Evolutionary conservation across 192 early-diverging fungal species (phyloP).

Genomic region (Coemansia sp.): DNA sequence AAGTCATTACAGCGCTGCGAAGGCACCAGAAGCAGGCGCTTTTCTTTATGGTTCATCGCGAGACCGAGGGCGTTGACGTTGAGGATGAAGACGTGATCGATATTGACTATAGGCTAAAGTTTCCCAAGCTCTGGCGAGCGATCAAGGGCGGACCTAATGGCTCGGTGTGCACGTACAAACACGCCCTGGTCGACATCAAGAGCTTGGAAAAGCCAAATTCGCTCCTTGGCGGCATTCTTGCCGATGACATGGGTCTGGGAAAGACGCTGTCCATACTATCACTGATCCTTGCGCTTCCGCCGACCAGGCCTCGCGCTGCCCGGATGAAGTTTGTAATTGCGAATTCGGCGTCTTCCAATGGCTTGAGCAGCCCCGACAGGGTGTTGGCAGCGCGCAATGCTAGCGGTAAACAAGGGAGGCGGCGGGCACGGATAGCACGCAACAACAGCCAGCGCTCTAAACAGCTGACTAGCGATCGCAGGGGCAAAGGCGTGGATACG

Average conservation of each 20-base stretch:
- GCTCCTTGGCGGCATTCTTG: conserved; percentile 43
- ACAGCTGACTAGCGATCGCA: not conserved
- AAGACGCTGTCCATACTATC: conserved; percentile 47
- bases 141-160: not conserved
- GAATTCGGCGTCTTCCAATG: not conserved
- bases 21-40: conserved; percentile 84
- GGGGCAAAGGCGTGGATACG: not conserved
- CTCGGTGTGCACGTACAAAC: conserved; percentile 14
- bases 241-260: conserved; percentile 54
- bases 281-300: conserved; percentile 21
- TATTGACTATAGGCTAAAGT: not conserved
- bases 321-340: conserved; percentile 39
- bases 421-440: conserved; percentile 10
- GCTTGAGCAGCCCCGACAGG: not conserved
- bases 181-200: conserved; percentile 32
- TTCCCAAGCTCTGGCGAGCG: conserved; percentile 42
- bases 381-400: not conserved
- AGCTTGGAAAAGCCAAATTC: conserved; percentile 27
- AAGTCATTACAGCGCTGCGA: conserved; percentile 59
- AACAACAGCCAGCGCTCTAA: not conserved
- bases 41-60: conserved; percentile 73
- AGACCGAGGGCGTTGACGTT: conserved; percentile 62
- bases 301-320: conserved; percentile 8
- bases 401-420: not conserved
- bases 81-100: conserved; percentile 16